A percentile compares a stretch with the other conserved stretches of the same genome.
phyloP scores from a whole-genome alignment of 1,139 yeast genomes.

The Wickerhamiella infanticola region DNA sequence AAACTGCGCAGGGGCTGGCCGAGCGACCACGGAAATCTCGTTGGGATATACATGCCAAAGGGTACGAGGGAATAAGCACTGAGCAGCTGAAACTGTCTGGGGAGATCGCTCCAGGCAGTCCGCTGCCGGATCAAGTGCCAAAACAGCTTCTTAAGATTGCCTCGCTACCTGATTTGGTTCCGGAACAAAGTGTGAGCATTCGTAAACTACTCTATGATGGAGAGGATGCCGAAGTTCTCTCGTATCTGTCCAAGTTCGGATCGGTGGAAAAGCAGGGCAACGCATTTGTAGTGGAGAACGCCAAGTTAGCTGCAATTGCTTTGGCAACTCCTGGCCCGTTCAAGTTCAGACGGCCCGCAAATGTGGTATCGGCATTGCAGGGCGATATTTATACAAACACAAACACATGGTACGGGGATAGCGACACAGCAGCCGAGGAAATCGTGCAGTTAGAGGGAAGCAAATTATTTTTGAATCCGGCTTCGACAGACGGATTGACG shows the following conservation, averaged over 20 bases:
- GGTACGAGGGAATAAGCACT: conserved; percentile 62
- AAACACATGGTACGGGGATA: background rate
- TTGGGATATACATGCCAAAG: conserved; percentile 68
- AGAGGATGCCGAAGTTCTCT: conserved; percentile 11
- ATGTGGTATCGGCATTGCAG: background rate
- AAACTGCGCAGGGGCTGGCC: background rate
- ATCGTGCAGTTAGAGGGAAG: background rate
- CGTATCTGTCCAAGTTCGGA: background rate
- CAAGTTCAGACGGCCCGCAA: background rate
- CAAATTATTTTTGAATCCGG: background rate
- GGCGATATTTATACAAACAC: background rate
- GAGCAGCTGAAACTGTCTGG: conserved; percentile 75
- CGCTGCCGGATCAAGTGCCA: background rate
- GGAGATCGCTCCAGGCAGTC: conserved; percentile 29
- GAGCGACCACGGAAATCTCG: background rate
- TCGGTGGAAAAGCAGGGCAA: background rate
- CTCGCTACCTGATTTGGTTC: conserved; percentile 8
- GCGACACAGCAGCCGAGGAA: background rate
- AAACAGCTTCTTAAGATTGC: conserved; percentile 2
- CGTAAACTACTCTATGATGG: conserved; percentile 8
- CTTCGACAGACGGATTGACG: background rate
- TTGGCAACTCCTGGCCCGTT: background rate
- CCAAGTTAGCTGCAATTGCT: background rate
- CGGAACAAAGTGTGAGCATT: conserved; percentile 11
- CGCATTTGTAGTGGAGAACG: background rate